Conservation (phyloP, 352 stramenopile genomes). For the Pythium dissimile region DNA sequence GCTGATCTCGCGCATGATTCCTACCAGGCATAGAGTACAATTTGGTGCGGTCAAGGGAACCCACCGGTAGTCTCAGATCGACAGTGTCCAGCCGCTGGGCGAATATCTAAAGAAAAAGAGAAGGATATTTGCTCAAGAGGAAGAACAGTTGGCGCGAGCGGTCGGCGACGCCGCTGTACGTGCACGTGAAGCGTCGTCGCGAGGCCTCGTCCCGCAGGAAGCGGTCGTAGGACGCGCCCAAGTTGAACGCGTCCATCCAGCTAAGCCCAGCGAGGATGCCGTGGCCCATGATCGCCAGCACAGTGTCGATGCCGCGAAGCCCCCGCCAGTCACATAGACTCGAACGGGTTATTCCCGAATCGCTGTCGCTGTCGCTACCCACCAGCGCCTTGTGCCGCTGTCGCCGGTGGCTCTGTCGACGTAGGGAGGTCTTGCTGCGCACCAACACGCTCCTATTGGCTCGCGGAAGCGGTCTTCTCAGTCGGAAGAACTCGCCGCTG, state of each 20-base stretch:
- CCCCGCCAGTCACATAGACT: conserved; percentile 7
- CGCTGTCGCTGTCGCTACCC: conserved; percentile 5
- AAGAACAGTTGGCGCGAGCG: conserved; percentile 59
- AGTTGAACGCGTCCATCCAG: conserved; percentile 63
- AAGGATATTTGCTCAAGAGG: conserved; percentile 80
- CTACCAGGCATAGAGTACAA: conserved; percentile 50
- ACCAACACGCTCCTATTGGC: conserved; percentile 1
- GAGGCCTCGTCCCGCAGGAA: conserved; percentile 8
- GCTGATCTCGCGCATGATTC: conserved; percentile 42
- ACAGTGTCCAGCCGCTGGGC: not conserved
- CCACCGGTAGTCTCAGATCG: not conserved
- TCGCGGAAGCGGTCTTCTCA: conserved; percentile 2
- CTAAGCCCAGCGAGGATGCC: conserved; percentile 54
- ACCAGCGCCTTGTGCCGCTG: not conserved
- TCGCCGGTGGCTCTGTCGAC: conserved; percentile 1
- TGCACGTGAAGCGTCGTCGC: conserved; percentile 34
- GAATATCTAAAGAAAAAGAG: too few species aligned
- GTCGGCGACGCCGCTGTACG: conserved; percentile 50
- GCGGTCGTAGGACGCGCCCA: conserved; percentile 24
- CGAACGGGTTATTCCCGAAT: not conserved
- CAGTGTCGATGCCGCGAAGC: conserved; percentile 30
- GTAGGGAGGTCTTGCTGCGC: conserved; percentile 1
- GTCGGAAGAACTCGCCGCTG: conserved; percentile 61
- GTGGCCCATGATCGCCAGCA: conserved; percentile 42
- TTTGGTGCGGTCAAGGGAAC: conserved; percentile 1